Conservation (phyloP, 1,139 yeast genomes). For the Petasospora rhodanensis region DNA sequence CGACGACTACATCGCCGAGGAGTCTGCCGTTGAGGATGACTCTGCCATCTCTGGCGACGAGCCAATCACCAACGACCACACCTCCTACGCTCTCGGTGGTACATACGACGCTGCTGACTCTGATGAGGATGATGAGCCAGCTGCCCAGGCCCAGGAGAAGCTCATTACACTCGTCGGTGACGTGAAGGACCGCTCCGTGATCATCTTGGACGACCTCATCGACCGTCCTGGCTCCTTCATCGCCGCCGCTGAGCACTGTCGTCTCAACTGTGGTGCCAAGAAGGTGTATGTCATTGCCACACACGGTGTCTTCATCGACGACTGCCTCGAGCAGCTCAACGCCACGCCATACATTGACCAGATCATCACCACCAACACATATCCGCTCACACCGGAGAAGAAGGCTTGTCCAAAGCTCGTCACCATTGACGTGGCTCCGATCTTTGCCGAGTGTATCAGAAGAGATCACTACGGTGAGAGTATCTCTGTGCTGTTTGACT, state of each 20-base stretch:
- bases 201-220: constrained; percentile 93
- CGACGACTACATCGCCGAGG: constrained; percentile 57
- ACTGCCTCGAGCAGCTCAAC: constrained; percentile 75
- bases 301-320: constrained; percentile 89
- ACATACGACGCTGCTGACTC: constrained; percentile 77
- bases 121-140: constrained; percentile 84
- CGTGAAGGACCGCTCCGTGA: constrained; percentile 85
- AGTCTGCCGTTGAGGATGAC: constrained; percentile 25
- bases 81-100: constrained; percentile 65
- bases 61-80: constrained; percentile 23
- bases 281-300: constrained; percentile 89
- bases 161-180: constrained; percentile 95
- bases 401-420: constrained; percentile 61
- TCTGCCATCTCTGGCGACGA: constrained; percentile 19
- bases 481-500: constrained; percentile 86
- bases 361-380: constrained; percentile 93
- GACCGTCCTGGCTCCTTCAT: constrained; percentile 92
- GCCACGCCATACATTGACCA: constrained; percentile 76
- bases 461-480: constrained; percentile 98
- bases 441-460: constrained; percentile 96
- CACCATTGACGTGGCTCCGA: constrained; percentile 89
- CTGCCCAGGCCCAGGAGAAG: constrained; percentile 67
- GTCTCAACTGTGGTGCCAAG: constrained; percentile 92
- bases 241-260: constrained; percentile 96
- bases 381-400: constrained; percentile 69